Evolutionary conservation across 139 green algal genomes (phyloP).

Genomic region (Chlorella sorokiniana): DNA sequence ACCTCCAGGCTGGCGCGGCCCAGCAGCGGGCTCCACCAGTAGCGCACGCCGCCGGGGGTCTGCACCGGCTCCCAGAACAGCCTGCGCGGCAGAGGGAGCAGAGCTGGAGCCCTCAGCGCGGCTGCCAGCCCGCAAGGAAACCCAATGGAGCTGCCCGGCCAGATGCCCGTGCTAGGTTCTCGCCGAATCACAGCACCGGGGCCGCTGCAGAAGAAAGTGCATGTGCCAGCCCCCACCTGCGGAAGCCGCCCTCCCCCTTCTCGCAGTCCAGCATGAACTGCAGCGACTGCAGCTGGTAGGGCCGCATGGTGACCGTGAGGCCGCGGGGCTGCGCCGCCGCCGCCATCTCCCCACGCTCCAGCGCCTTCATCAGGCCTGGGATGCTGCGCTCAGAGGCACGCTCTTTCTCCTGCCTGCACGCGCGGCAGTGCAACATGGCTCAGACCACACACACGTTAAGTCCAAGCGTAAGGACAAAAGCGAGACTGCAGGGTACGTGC

Average conservation of each 20-base stretch:
- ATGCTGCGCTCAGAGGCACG: slow-evolving; percentile 3
- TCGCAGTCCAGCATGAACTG: slow-evolving; percentile 72
- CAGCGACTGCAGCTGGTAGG: slow-evolving; percentile 78
- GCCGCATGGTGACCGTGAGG: slow-evolving; percentile 52
- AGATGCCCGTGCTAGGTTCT: too few species aligned
- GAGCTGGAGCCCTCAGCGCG: too few species aligned
- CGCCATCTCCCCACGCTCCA: slow-evolving; percentile 48
- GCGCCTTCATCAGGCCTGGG: slow-evolving; percentile 38
- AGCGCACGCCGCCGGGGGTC: slow-evolving; percentile 9
- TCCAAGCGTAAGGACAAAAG: too few species aligned
- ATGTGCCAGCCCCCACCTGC: neutral
- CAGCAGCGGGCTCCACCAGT: slow-evolving; percentile 51
- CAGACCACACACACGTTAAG: too few species aligned
- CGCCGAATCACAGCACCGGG: too few species aligned
- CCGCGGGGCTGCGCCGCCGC: slow-evolving; percentile 56
- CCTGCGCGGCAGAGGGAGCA: neutral
- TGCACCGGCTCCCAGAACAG: slow-evolving; percentile 36
- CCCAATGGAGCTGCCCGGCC: too few species aligned
- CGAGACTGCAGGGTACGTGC: too few species aligned
- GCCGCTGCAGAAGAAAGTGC: too few species aligned
- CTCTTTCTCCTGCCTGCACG: slow-evolving; percentile 14
- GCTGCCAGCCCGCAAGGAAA: too few species aligned
- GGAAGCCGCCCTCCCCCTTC: slow-evolving; percentile 38
- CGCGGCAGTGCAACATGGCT: too few species aligned
- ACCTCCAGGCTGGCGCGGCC: slow-evolving; percentile 37